A percentile compares a stretch with the other conserved stretches of the same genome.
These are phyloP conservation scores for Amanita fuliginea DNA, from an alignment of 768 basidiomycete species.

Conservation along the genomic window DNA sequence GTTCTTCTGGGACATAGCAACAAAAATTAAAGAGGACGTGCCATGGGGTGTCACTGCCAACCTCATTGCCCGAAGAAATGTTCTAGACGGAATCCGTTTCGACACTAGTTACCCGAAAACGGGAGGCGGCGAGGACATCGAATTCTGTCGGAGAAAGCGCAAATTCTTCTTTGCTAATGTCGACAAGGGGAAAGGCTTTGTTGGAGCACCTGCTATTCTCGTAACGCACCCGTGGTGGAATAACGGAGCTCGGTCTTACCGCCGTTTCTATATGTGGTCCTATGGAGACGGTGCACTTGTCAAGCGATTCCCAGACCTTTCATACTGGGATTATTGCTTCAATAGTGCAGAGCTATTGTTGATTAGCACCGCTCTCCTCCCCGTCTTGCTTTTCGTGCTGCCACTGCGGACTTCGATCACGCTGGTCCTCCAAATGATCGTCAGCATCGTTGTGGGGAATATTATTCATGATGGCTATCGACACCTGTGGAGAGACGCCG, in stretches of 20 bases:
- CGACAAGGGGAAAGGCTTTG: slow-evolving; percentile 26
- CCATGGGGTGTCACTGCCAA: slow-evolving; percentile 61
- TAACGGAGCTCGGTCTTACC: slow-evolving; percentile 31
- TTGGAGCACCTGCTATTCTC: slow-evolving; percentile 34
- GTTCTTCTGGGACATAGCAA: slow-evolving; percentile 53
- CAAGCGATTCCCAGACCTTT: slow-evolving; percentile 32
- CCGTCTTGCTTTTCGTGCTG: slow-evolving; percentile 11
- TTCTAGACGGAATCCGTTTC: slow-evolving; percentile 33
- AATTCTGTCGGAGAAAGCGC: slow-evolving; percentile 42
- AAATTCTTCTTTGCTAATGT: slow-evolving; percentile 21
- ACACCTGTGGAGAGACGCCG: slow-evolving; percentile 30
- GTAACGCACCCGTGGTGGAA: slow-evolving; percentile 54
- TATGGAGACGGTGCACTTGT: slow-evolving; percentile 44
- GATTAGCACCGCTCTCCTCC: slow-evolving; percentile 10
- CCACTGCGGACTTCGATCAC: slow-evolving; percentile 5
- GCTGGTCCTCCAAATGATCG: slow-evolving; percentile 11
- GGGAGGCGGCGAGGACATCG: slow-evolving; percentile 54
- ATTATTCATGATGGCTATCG: slow-evolving; percentile 37
- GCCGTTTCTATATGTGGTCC: slow-evolving; percentile 48
- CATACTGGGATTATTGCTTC: slow-evolving; percentile 33
- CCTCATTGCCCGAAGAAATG: slow-evolving; percentile 36
- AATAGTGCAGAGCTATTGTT: slow-evolving; percentile 39
- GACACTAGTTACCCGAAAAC: slow-evolving; percentile 45
- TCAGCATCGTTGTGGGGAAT: slow-evolving; percentile 26
- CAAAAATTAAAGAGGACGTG: slow-evolving; percentile 33